A percentile compares a stretch with the other conserved stretches of the same genome.
Conservation (phyloP, 2,329 filamentous ascomycete genomes). For the Endothia cerciana region DNA sequence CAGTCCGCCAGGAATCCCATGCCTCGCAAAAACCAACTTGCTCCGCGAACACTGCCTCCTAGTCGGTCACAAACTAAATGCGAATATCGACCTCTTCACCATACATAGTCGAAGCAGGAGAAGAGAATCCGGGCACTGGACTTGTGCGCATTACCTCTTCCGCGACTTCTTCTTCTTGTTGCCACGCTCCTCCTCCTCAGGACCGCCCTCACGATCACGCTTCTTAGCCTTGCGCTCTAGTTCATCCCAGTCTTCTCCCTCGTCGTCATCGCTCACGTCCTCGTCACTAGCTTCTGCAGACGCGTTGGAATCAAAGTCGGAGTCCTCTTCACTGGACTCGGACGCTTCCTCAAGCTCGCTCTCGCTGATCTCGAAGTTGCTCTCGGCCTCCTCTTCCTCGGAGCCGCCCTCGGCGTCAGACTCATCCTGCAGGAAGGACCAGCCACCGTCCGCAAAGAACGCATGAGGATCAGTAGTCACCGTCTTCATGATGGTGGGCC, state of each 20-base stretch:
- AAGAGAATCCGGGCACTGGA: background rate
- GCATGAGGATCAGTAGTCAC: constrained; percentile 90
- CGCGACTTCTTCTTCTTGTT: constrained; percentile 70
- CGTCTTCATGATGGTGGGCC: constrained; percentile 99
- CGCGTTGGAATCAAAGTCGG: constrained; percentile 90
- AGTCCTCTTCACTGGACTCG: constrained; percentile 79
- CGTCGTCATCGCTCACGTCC: constrained; percentile 74
- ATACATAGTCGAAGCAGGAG: background rate
- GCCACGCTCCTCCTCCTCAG: constrained; percentile 78
- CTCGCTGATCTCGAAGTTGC: constrained; percentile 88
- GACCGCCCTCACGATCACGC: constrained; percentile 68
- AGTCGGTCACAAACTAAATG: constrained; percentile 16
- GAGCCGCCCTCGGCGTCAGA: constrained; percentile 81
- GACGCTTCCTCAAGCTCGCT: constrained; percentile 83
- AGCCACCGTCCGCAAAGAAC: constrained; percentile 95
- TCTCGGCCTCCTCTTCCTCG: constrained; percentile 85
- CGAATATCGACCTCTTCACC: background rate
- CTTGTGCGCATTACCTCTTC: constrained; percentile 6
- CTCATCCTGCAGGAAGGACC: constrained; percentile 88
- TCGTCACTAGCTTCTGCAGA: constrained; percentile 82
- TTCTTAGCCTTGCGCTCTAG: constrained; percentile 89
- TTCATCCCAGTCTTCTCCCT: constrained; percentile 92
- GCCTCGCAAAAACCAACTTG: background rate
- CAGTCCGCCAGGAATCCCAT: background rate
- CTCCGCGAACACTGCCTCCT: constrained; percentile 5